phyloP scores from a whole-genome alignment of 2,329 filamentous ascomycete genomes.

The Phoma sp. region DNA sequence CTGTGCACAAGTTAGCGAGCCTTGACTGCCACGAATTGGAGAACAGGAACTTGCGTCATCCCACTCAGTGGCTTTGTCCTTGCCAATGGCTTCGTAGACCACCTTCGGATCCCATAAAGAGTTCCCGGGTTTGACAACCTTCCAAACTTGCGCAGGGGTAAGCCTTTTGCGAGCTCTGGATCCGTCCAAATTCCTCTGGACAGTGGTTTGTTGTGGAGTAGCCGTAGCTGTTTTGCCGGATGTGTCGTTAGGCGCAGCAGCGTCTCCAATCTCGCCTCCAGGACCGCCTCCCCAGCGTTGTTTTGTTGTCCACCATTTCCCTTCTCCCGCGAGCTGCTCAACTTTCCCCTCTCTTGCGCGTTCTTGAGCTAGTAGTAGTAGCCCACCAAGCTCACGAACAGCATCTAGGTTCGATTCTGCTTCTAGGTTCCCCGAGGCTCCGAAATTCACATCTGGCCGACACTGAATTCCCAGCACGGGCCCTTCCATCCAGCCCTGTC shows the following conservation, averaged over 20 bases:
- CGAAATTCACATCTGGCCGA: constrained; percentile 62
- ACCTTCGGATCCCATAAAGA: constrained; percentile 64
- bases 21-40: neutral
- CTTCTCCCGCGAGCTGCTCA: constrained; percentile 60
- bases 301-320: constrained; percentile 65
- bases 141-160: constrained; percentile 60
- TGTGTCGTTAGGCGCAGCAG: constrained; percentile 30
- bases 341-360: constrained; percentile 61
- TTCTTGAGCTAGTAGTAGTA: constrained; percentile 66
- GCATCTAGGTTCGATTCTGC: constrained; percentile 56
- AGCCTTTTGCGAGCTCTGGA: constrained; percentile 49
- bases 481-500: constrained; percentile 63
- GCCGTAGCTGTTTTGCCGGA: constrained; percentile 33
- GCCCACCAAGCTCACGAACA: constrained; percentile 63
- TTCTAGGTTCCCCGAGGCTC: constrained; percentile 37
- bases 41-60: constrained; percentile 58
- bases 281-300: constrained; percentile 64
- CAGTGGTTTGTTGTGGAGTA: constrained; percentile 46
- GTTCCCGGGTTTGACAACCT: constrained; percentile 57
- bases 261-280: constrained; percentile 53
- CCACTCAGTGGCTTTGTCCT: constrained; percentile 53
- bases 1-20: constrained; percentile 43
- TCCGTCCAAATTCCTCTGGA: constrained; percentile 31
- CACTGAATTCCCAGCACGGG: constrained; percentile 64
- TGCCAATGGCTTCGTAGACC: constrained; percentile 64